Conservation (phyloP, 1,284 basidiomycete genomes). For the Takashimella koratensis region DNA sequence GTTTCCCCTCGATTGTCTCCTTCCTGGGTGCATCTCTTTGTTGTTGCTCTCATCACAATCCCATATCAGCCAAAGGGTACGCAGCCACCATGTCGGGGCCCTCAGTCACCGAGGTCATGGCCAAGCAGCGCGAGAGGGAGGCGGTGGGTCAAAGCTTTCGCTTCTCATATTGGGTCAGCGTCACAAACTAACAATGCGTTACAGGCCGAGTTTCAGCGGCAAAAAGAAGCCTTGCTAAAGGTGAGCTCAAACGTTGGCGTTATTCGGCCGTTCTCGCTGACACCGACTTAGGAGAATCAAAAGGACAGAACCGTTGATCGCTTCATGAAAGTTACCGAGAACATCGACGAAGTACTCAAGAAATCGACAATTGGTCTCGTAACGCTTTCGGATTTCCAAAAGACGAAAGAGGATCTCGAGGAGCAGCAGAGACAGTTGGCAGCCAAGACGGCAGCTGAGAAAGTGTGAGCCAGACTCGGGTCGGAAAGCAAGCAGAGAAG, state of each 20-base stretch:
- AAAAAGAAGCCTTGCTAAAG: constrained; percentile 32
- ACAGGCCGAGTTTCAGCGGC: constrained; percentile 37
- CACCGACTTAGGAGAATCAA: constrained; percentile 28
- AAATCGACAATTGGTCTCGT: constrained; percentile 92
- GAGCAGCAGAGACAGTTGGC: constrained; percentile 88
- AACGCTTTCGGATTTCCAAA: constrained; percentile 86
- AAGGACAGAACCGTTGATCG: constrained; percentile 76
- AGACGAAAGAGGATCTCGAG: constrained; percentile 80
- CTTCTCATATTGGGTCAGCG: neutral
- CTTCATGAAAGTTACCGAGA: constrained; percentile 91
- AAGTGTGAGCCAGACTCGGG: constrained; percentile 31
- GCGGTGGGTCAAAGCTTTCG: constrained; percentile 22
- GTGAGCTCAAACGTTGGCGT: constrained; percentile 7
- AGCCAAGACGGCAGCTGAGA: constrained; percentile 53
- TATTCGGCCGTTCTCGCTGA: constrained; percentile 2
- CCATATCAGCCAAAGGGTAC: no score
- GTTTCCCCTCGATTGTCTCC: no score
- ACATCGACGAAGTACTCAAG: constrained; percentile 91
- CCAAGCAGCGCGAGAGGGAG: constrained; percentile 34
- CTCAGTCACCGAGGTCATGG: constrained; percentile 11
- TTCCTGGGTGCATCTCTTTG: no score
- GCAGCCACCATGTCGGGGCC: constrained; percentile 17
- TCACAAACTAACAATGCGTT: constrained; percentile 1
- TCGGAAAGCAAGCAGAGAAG: no score
- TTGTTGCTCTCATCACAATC: no score